Evolutionary conservation across 805 yeast species (phyloP).

Genomic region (Naumovozyma dairenensis): DNA sequence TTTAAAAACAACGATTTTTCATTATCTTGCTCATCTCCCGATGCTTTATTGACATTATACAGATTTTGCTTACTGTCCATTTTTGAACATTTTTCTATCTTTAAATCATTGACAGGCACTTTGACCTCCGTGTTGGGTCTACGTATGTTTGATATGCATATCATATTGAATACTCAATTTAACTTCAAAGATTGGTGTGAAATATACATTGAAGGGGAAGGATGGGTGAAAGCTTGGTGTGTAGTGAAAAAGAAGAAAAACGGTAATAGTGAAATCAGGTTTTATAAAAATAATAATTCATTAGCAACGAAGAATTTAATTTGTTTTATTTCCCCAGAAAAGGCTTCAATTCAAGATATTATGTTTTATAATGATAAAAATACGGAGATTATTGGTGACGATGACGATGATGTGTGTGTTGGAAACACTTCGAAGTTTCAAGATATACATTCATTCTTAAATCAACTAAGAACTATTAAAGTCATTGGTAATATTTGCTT

Average conservation of each 20-base stretch:
- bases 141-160: slow-evolving; percentile 22
- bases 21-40: slow-evolving; percentile 1
- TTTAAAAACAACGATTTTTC: slow-evolving; percentile 5
- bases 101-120: slow-evolving; percentile 23
- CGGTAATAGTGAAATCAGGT: slow-evolving; percentile 22
- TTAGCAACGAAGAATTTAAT: slow-evolving; percentile 18
- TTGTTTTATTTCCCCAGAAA: slow-evolving; percentile 21
- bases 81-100: slow-evolving; percentile 21
- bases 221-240: slow-evolving; percentile 28
- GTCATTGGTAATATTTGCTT: slow-evolving; percentile 18
- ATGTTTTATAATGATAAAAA: slow-evolving; percentile 15
- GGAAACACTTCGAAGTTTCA: slow-evolving; percentile 1
- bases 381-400: background rate
- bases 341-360: slow-evolving; percentile 21
- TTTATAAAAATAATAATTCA: slow-evolving; percentile 23
- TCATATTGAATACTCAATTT: slow-evolving; percentile 20
- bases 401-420: too few relatives aligned
- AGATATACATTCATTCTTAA: slow-evolving; percentile 4
- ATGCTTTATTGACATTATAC: slow-evolving; percentile 2
- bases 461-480: slow-evolving; percentile 12
- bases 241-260: slow-evolving; percentile 22
- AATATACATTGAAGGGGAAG: slow-evolving; percentile 20
- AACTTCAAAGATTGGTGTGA: slow-evolving; percentile 30
- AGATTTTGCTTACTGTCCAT: slow-evolving; percentile 12
- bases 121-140: slow-evolving; percentile 20